phyloP scores from a whole-genome alignment of 2,329 filamentous ascomycete genomes.

The Fusarium pseudonygamai region DNA sequence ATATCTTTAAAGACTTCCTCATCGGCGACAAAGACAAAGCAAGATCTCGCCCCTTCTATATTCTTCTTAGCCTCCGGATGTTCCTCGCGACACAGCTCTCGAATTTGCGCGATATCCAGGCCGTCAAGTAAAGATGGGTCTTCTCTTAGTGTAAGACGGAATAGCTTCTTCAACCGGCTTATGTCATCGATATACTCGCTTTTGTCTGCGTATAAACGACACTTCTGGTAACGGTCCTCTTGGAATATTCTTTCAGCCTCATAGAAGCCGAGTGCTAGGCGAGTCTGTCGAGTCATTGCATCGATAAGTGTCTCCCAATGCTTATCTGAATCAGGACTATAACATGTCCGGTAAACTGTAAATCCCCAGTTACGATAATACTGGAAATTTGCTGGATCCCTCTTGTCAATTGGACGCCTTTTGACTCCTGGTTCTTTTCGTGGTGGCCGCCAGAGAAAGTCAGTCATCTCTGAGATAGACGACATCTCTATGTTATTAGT shows the following conservation, averaged over 20 bases:
- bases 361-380: background rate
- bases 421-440: background rate
- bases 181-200: background rate
- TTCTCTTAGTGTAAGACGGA: background rate
- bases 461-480: background rate
- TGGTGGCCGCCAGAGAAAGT: background rate
- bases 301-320: background rate
- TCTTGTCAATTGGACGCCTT: background rate
- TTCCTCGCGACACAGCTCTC: background rate
- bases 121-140: background rate
- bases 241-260: background rate
- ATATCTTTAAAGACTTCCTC: conserved; percentile 9
- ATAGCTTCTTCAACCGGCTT: background rate
- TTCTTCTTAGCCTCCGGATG: background rate
- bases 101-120: background rate
- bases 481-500: background rate
- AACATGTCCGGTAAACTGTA: background rate
- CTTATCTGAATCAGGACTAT: background rate
- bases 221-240: background rate
- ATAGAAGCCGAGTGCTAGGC: background rate
- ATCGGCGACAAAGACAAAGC: conserved; percentile 4
- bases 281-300: background rate
- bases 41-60: background rate
- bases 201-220: background rate
- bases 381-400: background rate